Evolutionary conservation across 257 asterid species (phyloP), one percentile per base, ranked within the genome.

Genomic region (Misopates orontium): DNA sequence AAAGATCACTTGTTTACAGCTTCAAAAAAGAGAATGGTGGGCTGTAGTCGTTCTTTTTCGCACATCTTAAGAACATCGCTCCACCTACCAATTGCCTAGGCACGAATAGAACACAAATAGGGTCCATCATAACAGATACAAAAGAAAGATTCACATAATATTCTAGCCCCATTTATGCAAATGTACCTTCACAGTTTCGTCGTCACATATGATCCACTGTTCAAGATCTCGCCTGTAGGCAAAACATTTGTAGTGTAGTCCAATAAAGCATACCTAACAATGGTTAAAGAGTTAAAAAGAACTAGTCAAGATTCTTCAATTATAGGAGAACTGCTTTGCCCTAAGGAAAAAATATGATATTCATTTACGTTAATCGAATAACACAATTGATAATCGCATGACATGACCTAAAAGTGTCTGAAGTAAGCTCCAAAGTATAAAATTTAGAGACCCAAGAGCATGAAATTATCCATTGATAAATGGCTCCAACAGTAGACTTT

Each of bases 211-310:
- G 62, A 86, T 73, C 99, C 99, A 93, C 76, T 75, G 80, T 40
- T 80, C 95, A 67, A 74, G 87, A 60, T 84, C 96, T 3, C 70
- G 76, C 50, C 88, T 82, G 85, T 83, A 93, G 50, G 95, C 92
- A 78, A 93, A 90, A 73, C 96, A 93, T 71, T 93, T 95, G 75
- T 93, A 93, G 79, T 93, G 99, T 76, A 87, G 95, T 65, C 99
- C 97, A 54, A 87, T 87, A 74, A 86, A 82, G 81, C 85, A 82
- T 59, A 79, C 85, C 85, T 82, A 64, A 59, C 31, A 62, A 31
- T 16, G 42, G 63, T 22, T 25, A 16, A 59, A 12, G 47, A 57
- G 7, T 55, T 65, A 31, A 55, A 24, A 51, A 28, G 21, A 40
- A 54, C 55, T 48, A 25, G 19, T 63, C n/a, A n/a, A n/a, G n/a